Evolutionary conservation across 2,329 filamentous ascomycete genomes (phyloP).

Genomic region (Dendrostoma leiphaemia): DNA sequence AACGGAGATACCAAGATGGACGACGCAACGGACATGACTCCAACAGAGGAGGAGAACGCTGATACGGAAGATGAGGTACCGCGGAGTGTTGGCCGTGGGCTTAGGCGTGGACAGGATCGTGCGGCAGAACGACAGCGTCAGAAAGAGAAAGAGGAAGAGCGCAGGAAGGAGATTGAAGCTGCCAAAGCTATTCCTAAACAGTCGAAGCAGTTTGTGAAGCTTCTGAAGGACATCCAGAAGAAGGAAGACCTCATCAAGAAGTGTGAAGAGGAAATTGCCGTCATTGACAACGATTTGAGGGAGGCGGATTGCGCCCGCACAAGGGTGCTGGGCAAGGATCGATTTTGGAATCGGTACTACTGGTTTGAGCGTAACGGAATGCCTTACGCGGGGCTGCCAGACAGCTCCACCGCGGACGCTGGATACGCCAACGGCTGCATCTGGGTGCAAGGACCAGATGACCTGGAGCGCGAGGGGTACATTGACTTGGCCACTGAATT

Average conservation of each 20-base stretch:
- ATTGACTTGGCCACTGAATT: constrained; percentile 73
- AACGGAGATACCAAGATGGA: constrained; percentile 61
- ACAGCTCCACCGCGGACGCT: constrained; percentile 82
- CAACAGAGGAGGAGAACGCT: constrained; percentile 58
- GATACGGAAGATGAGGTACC: constrained; percentile 70
- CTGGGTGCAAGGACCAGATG: constrained; percentile 94
- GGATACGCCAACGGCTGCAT: constrained; percentile 92
- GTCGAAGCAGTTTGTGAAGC: constrained; percentile 83
- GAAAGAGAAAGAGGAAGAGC: constrained; percentile 64
- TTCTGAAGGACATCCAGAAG: constrained; percentile 85
- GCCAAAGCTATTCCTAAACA: constrained; percentile 69
- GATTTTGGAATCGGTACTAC: constrained; percentile 98
- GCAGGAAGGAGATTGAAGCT: constrained; percentile 65
- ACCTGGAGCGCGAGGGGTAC: constrained; percentile 81
- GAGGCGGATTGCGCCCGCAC: constrained; percentile 93
- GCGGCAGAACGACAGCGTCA: constrained; percentile 77
- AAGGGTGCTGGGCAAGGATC: constrained; percentile 84
- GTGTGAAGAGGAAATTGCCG: constrained; percentile 80
- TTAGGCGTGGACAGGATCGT: constrained; percentile 65
- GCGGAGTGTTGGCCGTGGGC: constrained; percentile 45
- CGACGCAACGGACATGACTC: constrained; percentile 62
- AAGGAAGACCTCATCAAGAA: constrained; percentile 77
- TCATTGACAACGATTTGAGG: constrained; percentile 86
- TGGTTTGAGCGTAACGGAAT: constrained; percentile 99
- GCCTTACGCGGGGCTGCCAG: constrained; percentile 86